Evolutionary conservation across 2,329 filamentous ascomycete species (phyloP).

Genomic region (Alternaria sp.): DNA sequence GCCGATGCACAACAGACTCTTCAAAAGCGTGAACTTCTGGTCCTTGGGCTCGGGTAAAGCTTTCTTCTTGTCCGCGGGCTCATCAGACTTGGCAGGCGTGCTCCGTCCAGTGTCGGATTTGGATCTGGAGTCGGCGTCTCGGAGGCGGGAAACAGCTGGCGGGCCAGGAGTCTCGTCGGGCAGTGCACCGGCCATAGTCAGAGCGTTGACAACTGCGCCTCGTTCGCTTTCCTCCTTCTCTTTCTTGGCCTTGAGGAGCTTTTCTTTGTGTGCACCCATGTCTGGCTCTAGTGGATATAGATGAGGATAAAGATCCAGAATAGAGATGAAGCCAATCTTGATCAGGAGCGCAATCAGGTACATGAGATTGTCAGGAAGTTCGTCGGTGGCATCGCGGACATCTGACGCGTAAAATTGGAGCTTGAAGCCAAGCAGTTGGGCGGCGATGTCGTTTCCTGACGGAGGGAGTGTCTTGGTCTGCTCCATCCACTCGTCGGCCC

Average conservation of each 20-base stretch:
- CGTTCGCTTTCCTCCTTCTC: slow-evolving; percentile 77
- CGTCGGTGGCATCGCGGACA: slow-evolving; percentile 76
- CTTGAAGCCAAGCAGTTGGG: slow-evolving; percentile 96
- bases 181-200: slow-evolving; percentile 85
- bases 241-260: slow-evolving; percentile 69
- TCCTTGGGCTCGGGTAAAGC: slow-evolving; percentile 77
- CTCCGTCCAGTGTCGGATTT: slow-evolving; percentile 57
- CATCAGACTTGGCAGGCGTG: slow-evolving; percentile 52
- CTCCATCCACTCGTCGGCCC: slow-evolving; percentile 73
- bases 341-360: slow-evolving; percentile 91
- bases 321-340: slow-evolving; percentile 95
- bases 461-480: slow-evolving; percentile 83
- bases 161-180: slow-evolving; percentile 76
- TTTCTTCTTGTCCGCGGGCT: slow-evolving; percentile 54
- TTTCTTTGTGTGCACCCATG: slow-evolving; percentile 77
- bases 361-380: slow-evolving; percentile 89
- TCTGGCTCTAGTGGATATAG: slow-evolving; percentile 84
- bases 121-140: slow-evolving; percentile 65
- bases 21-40: slow-evolving; percentile 86
- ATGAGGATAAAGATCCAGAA: slow-evolving; percentile 90
- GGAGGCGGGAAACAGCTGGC: slow-evolving; percentile 52
- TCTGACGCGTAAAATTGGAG: slow-evolving; percentile 91
- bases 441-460: slow-evolving; percentile 86
- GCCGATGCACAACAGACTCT: slow-evolving; percentile 86
- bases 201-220: slow-evolving; percentile 77